Evolutionary conservation across 2,329 filamentous ascomycete genomes (phyloP), one percentile per base, ranked within the genome.

Genomic region (Cladophialophora immunda): DNA sequence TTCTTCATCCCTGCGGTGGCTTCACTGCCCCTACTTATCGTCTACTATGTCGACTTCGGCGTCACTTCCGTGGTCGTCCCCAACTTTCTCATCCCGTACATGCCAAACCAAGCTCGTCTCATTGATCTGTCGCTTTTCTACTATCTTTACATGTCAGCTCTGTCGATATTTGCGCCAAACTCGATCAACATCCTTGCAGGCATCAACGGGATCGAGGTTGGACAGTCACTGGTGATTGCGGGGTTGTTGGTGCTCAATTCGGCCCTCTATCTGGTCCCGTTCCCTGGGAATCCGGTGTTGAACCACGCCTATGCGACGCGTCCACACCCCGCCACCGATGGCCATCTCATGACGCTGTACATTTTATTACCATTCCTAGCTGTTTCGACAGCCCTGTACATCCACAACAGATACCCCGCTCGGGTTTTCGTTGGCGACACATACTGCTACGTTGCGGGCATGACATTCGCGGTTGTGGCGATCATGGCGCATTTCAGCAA

Each of bases 131-230:
- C 90, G 34, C 80, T 87, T 77, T 82, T 92, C 64, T 99, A 99
- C 86, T 99, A 99, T 81, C 82, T 90, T 75, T 99, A 98, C 85
- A 99, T 99, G 95, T 92, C 93, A 60, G 90, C 92, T 64, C 87
- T 99, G 72, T 92, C 94, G 77, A 99, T 99, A 79, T 99, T 99
- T 83, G 97, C 93, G 73, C 94, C 95, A 6, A 98, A 99, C 82
- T 93, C 93, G 79, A 99, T 99, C 86, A 99, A 99, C 83, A 99
- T 99, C 81, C 84, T 99, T n/a, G 95, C 95, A 0, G 95, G 95
- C n/a, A 92, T 99, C 80, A 99, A 99, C 79, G 95, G 95, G 63
- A 95, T 99, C 77, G 95, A 99, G 79, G 95, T 98, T 63, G 89
- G 91, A 11, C 95, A 99, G 81, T 97, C 93, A 67, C 84, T 99